phyloP scores from a whole-genome alignment of 768 basidiomycete genomes.

The Suillus sp. region DNA sequence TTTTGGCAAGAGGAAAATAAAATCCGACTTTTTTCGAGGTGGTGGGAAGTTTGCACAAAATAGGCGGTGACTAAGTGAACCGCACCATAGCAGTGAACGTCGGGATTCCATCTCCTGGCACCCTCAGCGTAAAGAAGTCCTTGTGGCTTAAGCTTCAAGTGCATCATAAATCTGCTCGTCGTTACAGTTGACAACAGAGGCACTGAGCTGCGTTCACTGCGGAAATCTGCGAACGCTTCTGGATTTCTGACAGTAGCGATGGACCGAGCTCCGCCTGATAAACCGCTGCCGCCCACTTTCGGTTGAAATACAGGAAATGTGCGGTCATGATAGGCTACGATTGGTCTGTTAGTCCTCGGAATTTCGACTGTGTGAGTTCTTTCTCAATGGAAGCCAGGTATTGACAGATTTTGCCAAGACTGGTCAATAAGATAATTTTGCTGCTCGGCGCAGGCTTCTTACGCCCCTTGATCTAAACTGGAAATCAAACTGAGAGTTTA shows the following conservation, averaged over 20 bases:
- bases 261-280: not conserved
- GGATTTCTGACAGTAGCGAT: not conserved
- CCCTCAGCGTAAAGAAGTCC: too few species aligned
- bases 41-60: constrained; percentile 16
- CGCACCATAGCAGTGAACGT: constrained; percentile 12
- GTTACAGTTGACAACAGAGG: not conserved
- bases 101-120: too few species aligned
- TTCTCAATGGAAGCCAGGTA: not conserved
- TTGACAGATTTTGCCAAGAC: not conserved
- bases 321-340: too few species aligned
- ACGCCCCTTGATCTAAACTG: not conserved
- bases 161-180: not conserved
- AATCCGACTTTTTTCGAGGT: constrained; percentile 12
- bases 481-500: too few species aligned
- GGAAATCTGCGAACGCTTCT: not conserved
- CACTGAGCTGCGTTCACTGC: not conserved
- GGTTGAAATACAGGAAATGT: not conserved
- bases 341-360: not conserved
- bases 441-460: not conserved
- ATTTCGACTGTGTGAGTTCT: not conserved
- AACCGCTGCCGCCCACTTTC: not conserved
- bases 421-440: not conserved
- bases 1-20: constrained; percentile 17
- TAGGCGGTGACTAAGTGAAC: constrained; percentile 17
- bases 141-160: not conserved